These are phyloP conservation scores for Lignosus rhinocerotis DNA, from an alignment of 1,284 basidiomycete species.

Conservation along the genomic window DNA sequence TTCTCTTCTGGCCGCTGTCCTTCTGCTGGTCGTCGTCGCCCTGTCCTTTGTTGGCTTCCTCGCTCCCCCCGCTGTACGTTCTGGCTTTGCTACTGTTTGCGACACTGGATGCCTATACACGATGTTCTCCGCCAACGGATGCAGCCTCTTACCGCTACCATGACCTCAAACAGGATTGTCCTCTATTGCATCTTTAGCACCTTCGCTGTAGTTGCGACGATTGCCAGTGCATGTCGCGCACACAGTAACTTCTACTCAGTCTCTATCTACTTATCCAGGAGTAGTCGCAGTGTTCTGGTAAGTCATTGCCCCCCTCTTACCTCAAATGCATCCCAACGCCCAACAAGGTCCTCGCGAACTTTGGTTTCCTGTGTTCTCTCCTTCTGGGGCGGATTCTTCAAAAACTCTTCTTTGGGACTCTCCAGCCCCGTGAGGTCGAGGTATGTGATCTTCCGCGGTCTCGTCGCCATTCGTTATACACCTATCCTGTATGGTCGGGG, in stretches of 20 bases:
- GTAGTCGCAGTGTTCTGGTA: conserved; percentile 87
- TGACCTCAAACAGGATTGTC: conserved; percentile 64
- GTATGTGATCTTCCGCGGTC: conserved; percentile 50
- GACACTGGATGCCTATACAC: conserved; percentile 40
- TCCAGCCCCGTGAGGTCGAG: conserved; percentile 91
- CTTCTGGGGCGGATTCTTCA: conserved; percentile 80
- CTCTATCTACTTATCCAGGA: conserved; percentile 89
- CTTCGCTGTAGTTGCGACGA: conserved; percentile 68
- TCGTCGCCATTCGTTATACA: background rate
- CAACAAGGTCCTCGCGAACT: conserved; percentile 90
- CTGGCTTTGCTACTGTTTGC: no score
- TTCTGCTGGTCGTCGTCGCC: no score
- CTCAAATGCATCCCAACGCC: conserved; percentile 2
- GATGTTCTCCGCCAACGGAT: conserved; percentile 42
- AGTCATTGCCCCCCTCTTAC: conserved; percentile 29
- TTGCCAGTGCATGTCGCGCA: conserved; percentile 79
- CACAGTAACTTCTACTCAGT: conserved; percentile 96
- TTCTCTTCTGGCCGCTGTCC: no score
- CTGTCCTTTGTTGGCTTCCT: no score
- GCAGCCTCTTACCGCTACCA: conserved; percentile 44
- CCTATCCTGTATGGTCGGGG: background rate
- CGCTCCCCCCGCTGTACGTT: no score
- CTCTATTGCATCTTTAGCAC: conserved; percentile 73
- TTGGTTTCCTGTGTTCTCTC: conserved; percentile 79
- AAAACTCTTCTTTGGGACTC: conserved; percentile 87